Percentiles rank a stretch among this genome's conserved stretches.
Evolutionary conservation across 768 basidiomycete genomes (phyloP).

Genomic region (Lyophyllum shimeji): DNA sequence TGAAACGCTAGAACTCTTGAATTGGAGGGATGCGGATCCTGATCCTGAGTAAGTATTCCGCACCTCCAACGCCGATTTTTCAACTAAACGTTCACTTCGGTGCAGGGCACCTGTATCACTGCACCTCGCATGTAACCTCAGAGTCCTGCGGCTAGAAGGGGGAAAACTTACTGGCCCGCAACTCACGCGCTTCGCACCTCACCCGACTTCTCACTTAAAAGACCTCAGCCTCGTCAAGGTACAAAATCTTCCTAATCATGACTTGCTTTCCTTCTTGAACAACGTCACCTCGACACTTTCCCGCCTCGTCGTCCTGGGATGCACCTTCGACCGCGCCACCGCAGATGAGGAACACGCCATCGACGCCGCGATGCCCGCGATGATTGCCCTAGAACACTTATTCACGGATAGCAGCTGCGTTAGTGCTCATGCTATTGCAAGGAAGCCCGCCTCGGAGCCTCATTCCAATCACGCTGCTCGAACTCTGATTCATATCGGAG

Average conservation of each 20-base stretch:
- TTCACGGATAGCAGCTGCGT: neutral
- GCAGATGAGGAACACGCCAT: constrained; percentile 3
- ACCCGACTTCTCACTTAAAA: neutral
- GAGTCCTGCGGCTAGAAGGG: neutral
- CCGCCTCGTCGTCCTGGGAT: neutral
- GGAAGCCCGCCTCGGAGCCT: neutral
- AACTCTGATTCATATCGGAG: neutral
- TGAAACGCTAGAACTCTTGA: neutral
- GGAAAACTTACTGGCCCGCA: neutral
- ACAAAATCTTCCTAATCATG: neutral
- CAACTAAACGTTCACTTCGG: neutral
- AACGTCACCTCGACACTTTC: constrained; percentile 3
- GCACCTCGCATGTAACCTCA: neutral
- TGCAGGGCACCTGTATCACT: neutral
- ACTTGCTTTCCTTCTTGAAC: neutral
- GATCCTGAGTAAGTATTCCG: neutral
- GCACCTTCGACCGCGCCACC: neutral
- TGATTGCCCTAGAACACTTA: neutral
- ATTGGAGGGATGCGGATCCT: neutral
- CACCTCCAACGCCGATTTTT: neutral
- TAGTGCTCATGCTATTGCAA: neutral
- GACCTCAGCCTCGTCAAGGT: neutral
- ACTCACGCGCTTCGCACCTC: constrained; percentile 1
- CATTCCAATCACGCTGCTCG: neutral
- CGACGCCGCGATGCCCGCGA: constrained; percentile 1